Base-by-base conservation (phyloP, 192 early-diverging fungal species). In the Entomortierella beljakovae region DNA sequence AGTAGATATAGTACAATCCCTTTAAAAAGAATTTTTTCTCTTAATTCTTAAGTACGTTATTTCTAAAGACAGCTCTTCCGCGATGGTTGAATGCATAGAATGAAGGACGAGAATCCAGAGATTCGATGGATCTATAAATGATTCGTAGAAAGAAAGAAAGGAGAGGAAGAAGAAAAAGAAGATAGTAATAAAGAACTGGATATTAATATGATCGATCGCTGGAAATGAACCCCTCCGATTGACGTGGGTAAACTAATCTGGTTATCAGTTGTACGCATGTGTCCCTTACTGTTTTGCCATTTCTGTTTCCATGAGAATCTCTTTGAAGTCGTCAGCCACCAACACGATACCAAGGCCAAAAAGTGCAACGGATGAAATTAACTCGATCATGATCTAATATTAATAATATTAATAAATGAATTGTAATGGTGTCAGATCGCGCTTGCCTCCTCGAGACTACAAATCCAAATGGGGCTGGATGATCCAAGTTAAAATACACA, bases 61-160 rank as follows among this genome's bases (percentile, higher is more conserved):
- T 79, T 57, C 68, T 79, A 57, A 79, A 79, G 16, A 79, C 75
- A 22, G 68, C 75, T 38, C 88, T 70, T 23, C 85, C 82, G 34
- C 85, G 85, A 66, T 89, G 85, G 75, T 89, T 81, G 57, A 89
- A 89, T 26, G 82, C 75, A 43, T 84, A 86, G 66, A 89, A 89
- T 1, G 83, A 85, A 46, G 85, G 83, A n/a, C 84, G 83, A n/a
- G 85, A 84, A 56, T 89, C 88, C 28, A 89, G 65, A 65, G 84
- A 85, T 42, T 87, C 88, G 34, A 89, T 89, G 7, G 88, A 85
- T 49, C 88, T 89, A 80, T 7, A 33, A 23, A 29, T 38, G n/a
- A 1, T 40, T 13, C 7, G 13, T 6, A 40, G 37, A 40, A 13
- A 40, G 37, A 13, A 13, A 40, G 37, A 40, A 13, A 40, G 37